Evolutionary conservation across 257 asterid species (phyloP).

Genomic region (Salvia rosmarinus): DNA sequence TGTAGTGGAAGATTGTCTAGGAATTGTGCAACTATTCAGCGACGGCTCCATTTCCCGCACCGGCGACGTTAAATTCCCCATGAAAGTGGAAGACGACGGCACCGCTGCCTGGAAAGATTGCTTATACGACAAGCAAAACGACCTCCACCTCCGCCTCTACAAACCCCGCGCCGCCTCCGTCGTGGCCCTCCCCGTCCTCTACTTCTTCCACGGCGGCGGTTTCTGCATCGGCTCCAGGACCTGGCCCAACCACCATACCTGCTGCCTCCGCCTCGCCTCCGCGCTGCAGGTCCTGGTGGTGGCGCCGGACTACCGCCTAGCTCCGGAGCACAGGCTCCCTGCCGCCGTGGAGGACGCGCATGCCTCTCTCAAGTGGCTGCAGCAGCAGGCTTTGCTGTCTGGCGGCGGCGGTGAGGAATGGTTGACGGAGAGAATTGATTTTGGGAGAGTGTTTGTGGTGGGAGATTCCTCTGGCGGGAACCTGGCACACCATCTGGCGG

Average conservation of each 20-base stretch:
- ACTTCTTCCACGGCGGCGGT: slow-evolving; percentile 79
- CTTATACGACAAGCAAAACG: slow-evolving; percentile 38
- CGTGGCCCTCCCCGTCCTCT: slow-evolving; percentile 49
- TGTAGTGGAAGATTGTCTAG: too few relatives aligned
- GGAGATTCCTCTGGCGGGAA: slow-evolving; percentile 94
- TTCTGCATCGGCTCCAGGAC: slow-evolving; percentile 64
- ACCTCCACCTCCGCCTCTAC: slow-evolving; percentile 68
- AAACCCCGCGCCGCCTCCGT: slow-evolving; percentile 41
- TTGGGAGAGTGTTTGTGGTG: slow-evolving; percentile 55
- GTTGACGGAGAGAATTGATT: slow-evolving; percentile 50
- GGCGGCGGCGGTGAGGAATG: slow-evolving; percentile 41
- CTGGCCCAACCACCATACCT: slow-evolving; percentile 28
- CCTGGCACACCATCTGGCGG: slow-evolving; percentile 86
- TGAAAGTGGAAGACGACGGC: slow-evolving; percentile 54
- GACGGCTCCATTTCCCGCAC: slow-evolving; percentile 55
- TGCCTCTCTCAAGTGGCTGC: slow-evolving; percentile 63
- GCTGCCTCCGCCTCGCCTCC: slow-evolving; percentile 39
- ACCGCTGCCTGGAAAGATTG: slow-evolving; percentile 67
- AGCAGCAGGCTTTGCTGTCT: slow-evolving; percentile 45
- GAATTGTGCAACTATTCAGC: too few relatives aligned
- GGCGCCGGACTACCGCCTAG: slow-evolving; percentile 72
- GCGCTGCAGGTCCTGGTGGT: slow-evolving; percentile 52
- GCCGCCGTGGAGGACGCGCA: slow-evolving; percentile 59
- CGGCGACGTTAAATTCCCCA: slow-evolving; percentile 30
- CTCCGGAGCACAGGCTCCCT: slow-evolving; percentile 76